phyloP scores from a whole-genome alignment of 2,329 filamentous ascomycete species.

The Claviceps arundinis region DNA sequence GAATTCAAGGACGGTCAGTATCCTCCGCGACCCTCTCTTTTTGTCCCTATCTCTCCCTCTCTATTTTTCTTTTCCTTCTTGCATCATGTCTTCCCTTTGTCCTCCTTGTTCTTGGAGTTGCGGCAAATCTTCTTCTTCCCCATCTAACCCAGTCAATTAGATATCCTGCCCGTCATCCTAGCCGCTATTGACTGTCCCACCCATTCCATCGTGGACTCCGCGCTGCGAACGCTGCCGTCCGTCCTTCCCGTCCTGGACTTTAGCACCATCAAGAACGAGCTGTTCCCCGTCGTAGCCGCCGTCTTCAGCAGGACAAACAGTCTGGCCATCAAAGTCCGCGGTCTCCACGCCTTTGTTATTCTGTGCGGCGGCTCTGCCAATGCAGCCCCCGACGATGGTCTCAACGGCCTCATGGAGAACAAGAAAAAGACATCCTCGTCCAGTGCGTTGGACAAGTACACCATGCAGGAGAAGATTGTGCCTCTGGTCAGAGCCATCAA shows the following conservation, averaged over 20 bases:
- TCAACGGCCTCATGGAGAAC: constrained; percentile 54
- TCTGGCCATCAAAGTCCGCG: constrained; percentile 85
- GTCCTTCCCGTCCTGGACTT: constrained; percentile 89
- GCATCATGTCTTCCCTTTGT: neutral
- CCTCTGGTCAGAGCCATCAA: constrained; percentile 86
- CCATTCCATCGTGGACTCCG: constrained; percentile 76
- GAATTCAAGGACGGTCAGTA: constrained; percentile 82
- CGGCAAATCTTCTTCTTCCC: no score
- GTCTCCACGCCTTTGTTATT: constrained; percentile 77
- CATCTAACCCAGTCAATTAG: constrained; percentile 26
- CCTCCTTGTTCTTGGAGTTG: neutral
- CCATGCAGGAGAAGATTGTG: constrained; percentile 93
- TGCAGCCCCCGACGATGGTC: constrained; percentile 38
- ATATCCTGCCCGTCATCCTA: constrained; percentile 76
- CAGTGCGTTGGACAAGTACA: constrained; percentile 88
- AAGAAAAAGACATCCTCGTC: constrained; percentile 53
- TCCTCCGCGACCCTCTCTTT: neutral
- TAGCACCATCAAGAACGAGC: constrained; percentile 89
- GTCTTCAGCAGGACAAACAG: constrained; percentile 92
- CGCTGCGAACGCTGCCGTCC: constrained; percentile 62
- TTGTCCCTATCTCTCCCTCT: neutral
- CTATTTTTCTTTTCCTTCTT: neutral
- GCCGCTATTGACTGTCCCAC: constrained; percentile 79
- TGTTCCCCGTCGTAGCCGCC: constrained; percentile 80
- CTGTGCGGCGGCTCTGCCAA: constrained; percentile 66